Evolutionary conservation across 495 filamentous ascomycete species (phyloP).

Genomic region (Talaromyces wortmannii): DNA sequence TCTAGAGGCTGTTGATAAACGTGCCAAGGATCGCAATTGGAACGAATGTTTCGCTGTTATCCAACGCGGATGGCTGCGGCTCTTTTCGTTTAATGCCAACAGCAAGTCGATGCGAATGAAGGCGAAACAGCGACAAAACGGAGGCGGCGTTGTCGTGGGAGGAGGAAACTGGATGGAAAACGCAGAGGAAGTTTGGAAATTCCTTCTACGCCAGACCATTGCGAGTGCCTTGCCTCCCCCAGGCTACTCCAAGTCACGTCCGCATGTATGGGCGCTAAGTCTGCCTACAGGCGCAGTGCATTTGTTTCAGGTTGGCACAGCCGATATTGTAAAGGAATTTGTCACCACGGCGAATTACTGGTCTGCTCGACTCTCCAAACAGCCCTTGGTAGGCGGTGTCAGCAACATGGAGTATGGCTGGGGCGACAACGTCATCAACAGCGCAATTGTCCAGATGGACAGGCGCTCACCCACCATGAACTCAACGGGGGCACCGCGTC

Average conservation of each 20-base stretch:
- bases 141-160: conserved; percentile 68
- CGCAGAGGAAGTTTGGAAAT: conserved; percentile 78
- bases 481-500: conserved; percentile 30
- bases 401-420: conserved; percentile 98
- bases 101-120: conserved; percentile 69
- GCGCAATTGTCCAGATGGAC: conserved; percentile 52
- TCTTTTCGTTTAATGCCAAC: conserved; percentile 82
- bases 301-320: conserved; percentile 93
- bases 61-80: conserved; percentile 88
- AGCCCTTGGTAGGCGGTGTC: conserved; percentile 84
- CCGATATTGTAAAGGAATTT: conserved; percentile 91
- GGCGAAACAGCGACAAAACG: conserved; percentile 45
- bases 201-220: conserved; percentile 86
- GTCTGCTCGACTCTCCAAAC: conserved; percentile 88
- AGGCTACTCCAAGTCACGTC: conserved; percentile 84
- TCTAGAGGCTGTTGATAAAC: conserved; percentile 80
- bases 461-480: conserved; percentile 6
- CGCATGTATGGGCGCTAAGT: conserved; percentile 93
- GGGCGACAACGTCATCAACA: conserved; percentile 83
- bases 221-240: conserved; percentile 84
- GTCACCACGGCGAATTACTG: conserved; percentile 96
- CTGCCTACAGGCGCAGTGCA: conserved; percentile 91
- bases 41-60: conserved; percentile 96
- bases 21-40: conserved; percentile 90
- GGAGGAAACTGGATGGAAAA: conserved; percentile 97